Percentiles rank a stretch among this genome's conserved stretches.
Evolutionary conservation across 208 protist species (phyloP).

Genomic region (Trypanosomatidae sp.): DNA sequence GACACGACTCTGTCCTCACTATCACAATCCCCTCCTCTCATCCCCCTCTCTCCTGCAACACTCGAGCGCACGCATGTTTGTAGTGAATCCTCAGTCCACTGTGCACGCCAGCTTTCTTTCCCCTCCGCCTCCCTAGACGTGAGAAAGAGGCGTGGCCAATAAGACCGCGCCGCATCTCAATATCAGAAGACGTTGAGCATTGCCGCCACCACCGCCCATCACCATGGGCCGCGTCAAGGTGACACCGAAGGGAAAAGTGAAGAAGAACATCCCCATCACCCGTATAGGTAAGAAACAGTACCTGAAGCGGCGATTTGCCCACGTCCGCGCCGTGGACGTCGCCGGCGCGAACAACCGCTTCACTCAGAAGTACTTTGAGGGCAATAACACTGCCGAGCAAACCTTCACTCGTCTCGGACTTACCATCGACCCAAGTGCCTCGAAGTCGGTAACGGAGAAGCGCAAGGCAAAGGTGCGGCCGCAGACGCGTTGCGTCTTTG

Average conservation of each 20-base stretch:
- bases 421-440: conserved; percentile 55
- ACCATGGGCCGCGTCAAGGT: conserved; percentile 75
- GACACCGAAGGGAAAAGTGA: conserved; percentile 79
- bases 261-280: conserved; percentile 88
- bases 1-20: background rate
- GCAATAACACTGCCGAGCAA: conserved; percentile 60
- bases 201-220: background rate
- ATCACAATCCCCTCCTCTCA: background rate
- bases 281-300: conserved; percentile 86
- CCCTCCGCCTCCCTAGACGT: background rate
- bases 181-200: background rate
- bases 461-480: conserved; percentile 53
- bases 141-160: background rate
- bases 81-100: background rate
- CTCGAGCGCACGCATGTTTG: background rate
- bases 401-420: conserved; percentile 81
- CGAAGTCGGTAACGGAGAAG: conserved; percentile 29
- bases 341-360: conserved; percentile 78
- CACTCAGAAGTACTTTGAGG: conserved; percentile 82
- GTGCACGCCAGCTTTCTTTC: background rate
- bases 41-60: background rate
- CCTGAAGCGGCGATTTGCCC: conserved; percentile 80
- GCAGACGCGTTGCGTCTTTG: conserved; percentile 37
- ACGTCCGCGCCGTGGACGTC: conserved; percentile 66
- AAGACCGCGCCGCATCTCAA: background rate